These are phyloP conservation scores for Phytopythium kandeliae DNA, from an alignment of 352 stramenopile species.

Conservation along the genomic window DNA sequence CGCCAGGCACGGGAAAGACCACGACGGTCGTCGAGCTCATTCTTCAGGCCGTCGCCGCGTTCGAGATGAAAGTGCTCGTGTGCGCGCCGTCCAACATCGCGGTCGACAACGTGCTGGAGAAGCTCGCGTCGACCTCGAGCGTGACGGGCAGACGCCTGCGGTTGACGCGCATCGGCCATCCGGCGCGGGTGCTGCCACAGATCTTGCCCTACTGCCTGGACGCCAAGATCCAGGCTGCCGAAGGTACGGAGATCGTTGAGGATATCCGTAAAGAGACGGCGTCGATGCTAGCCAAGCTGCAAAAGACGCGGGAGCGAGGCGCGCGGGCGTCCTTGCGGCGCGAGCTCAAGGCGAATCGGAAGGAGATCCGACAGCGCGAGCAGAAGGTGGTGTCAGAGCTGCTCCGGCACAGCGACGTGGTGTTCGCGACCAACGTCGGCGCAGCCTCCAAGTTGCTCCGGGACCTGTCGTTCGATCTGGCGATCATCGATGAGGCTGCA, in stretches of 20 bases:
- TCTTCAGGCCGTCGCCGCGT: slow-evolving; percentile 83
- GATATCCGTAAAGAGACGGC: slow-evolving; percentile 93
- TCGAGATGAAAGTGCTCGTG: slow-evolving; percentile 91
- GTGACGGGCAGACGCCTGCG: slow-evolving; percentile 18
- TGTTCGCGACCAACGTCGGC: slow-evolving; percentile 96
- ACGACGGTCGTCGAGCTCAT: slow-evolving; percentile 97
- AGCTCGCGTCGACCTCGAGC: slow-evolving; percentile 57
- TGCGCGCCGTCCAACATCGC: slow-evolving; percentile 98
- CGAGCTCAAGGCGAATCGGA: slow-evolving; percentile 90
- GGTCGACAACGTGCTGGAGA: slow-evolving; percentile 97
- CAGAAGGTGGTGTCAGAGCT: slow-evolving; percentile 91
- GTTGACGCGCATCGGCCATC: slow-evolving; percentile 90
- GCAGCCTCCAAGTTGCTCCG: slow-evolving; percentile 89
- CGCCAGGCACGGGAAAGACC: slow-evolving; percentile 95
- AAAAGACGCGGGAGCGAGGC: slow-evolving; percentile 53
- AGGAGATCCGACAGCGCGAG: slow-evolving; percentile 93
- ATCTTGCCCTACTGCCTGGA: slow-evolving; percentile 94
- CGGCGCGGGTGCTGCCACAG: slow-evolving; percentile 87
- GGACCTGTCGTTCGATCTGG: slow-evolving; percentile 90
- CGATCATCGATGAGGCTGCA: slow-evolving; percentile 97
- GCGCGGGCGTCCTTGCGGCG: slow-evolving; percentile 40
- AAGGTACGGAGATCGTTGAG: slow-evolving; percentile 94
- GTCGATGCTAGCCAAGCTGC: slow-evolving; percentile 41
- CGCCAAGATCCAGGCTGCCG: slow-evolving; percentile 85
- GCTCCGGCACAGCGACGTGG: slow-evolving; percentile 89